Conservation (phyloP, 192 early-diverging fungal species). For the Coemansia sp. region DNA sequence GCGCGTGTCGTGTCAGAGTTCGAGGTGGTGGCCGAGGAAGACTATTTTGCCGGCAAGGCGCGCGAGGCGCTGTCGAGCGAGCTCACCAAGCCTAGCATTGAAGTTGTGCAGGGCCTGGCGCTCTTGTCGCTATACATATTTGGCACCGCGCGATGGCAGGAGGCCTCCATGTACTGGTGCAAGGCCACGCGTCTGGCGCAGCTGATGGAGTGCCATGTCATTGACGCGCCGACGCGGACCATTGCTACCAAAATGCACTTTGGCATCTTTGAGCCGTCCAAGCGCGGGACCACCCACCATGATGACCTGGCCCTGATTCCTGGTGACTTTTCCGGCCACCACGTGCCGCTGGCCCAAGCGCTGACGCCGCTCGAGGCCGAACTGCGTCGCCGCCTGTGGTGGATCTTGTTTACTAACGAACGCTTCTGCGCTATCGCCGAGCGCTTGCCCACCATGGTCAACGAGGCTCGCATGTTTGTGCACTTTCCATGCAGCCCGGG, state of each 20-base stretch:
- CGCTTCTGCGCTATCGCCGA: conserved; percentile 47
- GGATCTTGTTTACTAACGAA: conserved; percentile 47
- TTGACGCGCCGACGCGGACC: conserved; percentile 41
- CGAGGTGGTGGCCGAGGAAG: conserved; percentile 38
- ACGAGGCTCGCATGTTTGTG: conserved; percentile 47
- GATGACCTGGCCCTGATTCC: conserved; percentile 32
- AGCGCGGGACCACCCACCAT: conserved; percentile 2
- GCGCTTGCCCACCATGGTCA: conserved; percentile 46
- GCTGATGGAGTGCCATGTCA: conserved; percentile 39
- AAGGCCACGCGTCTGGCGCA: conserved; percentile 45
- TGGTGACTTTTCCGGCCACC: conserved; percentile 33
- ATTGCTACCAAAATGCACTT: conserved; percentile 46
- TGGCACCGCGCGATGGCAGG: conserved; percentile 43
- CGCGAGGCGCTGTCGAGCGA: conserved; percentile 16
- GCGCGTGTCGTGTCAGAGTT: conserved; percentile 11
- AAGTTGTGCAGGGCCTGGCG: conserved; percentile 38
- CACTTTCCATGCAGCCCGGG: conserved; percentile 36
- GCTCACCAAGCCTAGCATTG: conserved; percentile 29
- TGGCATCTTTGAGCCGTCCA: conserved; percentile 42
- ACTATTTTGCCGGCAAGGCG: conserved; percentile 36
- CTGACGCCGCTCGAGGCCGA: conserved; percentile 45
- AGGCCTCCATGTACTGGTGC: conserved; percentile 53
- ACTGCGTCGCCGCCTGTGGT: conserved; percentile 46
- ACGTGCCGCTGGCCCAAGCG: conserved; percentile 29
- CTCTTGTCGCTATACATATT: conserved; percentile 39